Evolutionary conservation across 2,329 filamentous ascomycete genomes (phyloP), one percentile per base, ranked within the genome.

Genomic region (Phialocephala sp.): DNA sequence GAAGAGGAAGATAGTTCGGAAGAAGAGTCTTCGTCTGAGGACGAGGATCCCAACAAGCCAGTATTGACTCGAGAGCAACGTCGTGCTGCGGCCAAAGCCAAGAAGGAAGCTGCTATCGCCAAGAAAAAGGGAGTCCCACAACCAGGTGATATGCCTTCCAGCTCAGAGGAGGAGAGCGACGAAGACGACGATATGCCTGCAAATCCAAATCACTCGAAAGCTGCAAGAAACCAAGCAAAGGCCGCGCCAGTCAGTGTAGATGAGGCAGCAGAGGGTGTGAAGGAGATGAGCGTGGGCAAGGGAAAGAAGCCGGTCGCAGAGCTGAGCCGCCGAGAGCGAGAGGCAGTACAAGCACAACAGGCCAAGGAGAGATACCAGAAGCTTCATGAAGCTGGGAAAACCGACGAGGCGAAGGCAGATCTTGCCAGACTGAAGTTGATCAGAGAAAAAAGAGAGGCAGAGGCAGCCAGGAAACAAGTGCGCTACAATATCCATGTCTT

Each of bases 301-400:
- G 77, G 79, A 12, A 77, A 77, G 45, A 76, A 77, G 45, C 79
- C 79, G 27, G 68, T 77, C 35, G 78, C 77, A 32, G 86, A 91
- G 76, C 79, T 92, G 56, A 89, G 86, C 43, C 83, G 90, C 59
- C 84, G 88, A 36, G 90, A 92, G 81, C 81, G 89, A 22, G 90
- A 98, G 82, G 91, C 94, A 2, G 76, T 95, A 39, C 91, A 97
- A 80, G 94, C 94, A 1, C 89, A 91, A 69, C 91, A 94, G 77
- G 93, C 92, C 36, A 94, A 93, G 78, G 94, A 97, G 83, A 86
- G 89, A 72, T 97, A 97, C 76, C 87, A 93, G 83, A 97, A 96
- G 81, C 79, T 97, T 73, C 94, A 97, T 75, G 92, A 93, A 64
- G 91, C 93, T 76, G 94, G 94, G 75, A 98, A 98, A 88, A 98